Evolutionary conservation across 1,284 basidiomycete genomes (phyloP).

Genomic region (Ustilago nuda): DNA sequence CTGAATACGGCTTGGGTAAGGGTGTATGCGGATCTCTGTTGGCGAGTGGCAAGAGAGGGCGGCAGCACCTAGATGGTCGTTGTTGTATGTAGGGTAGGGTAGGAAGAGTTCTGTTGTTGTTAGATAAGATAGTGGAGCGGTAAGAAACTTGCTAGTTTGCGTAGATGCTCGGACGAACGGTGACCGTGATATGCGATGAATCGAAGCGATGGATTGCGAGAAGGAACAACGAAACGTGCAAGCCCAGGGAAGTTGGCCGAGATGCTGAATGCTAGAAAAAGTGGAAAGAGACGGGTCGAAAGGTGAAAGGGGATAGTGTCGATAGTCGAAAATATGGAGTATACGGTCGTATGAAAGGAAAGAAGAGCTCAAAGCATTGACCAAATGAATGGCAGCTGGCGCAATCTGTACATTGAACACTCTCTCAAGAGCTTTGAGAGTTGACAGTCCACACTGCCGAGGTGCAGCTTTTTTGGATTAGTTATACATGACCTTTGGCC

Average conservation of each 20-base stretch:
- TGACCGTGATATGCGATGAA: conserved; percentile 16
- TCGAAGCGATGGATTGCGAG: conserved; percentile 11
- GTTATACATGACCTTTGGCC: neutral
- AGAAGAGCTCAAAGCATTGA: neutral
- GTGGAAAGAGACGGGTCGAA: neutral
- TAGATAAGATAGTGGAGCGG: neutral
- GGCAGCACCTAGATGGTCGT: neutral
- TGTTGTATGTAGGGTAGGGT: neutral
- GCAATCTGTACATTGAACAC: neutral
- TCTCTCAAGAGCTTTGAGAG: neutral
- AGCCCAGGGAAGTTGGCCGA: neutral
- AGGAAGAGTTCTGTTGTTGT: neutral
- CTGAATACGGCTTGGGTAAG: neutral
- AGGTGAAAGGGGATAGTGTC: neutral
- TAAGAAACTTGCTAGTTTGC: neutral
- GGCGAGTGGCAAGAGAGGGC: neutral
- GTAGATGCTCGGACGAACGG: conserved; percentile 11
- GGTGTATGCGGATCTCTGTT: neutral
- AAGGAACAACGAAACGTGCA: conserved; percentile 20
- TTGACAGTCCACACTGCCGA: neutral
- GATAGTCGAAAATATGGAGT: conserved; percentile 3
- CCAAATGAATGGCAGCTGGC: neutral
- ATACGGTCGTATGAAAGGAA: neutral
- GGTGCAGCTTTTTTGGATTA: conserved; percentile 1
- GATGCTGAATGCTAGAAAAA: neutral